Evolutionary conservation across 352 stramenopile genomes (phyloP), one percentile per base, ranked within the genome.

Genomic region (Phytophthora idaei): DNA sequence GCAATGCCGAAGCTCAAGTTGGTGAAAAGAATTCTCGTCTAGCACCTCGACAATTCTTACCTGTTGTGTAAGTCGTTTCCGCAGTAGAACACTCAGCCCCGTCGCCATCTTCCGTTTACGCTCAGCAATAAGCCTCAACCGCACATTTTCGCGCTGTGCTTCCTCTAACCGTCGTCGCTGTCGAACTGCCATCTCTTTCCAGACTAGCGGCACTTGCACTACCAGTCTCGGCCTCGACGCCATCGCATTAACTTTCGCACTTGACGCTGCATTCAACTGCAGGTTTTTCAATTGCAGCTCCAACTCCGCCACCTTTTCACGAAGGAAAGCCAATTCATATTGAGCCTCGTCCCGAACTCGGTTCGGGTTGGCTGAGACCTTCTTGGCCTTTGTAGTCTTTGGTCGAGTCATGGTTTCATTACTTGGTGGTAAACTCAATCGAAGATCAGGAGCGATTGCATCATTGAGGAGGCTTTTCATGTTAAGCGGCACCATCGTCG

Each of bases 251-350:
- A 59, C n/a, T 2, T 31, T 11, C 10, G 21, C 9, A 21, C 0
- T 67, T 3, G 8, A 27, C 29, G n/a, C 11, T 32, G 61, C 5
- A 59, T 52, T 54, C 1, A 71, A 31, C 31, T 71, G 60, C 29
- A 90, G 48, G 14, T 64, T 77, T 4, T 62, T 69, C 45, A 91
- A 57, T 67, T 91, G 85, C 12, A 67, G 62, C 45, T 88, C 73
- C 51, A 91, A 51, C 21, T 67, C 67, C 1, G 83, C 76, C 15
- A 82, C 79, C 58, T 91, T 89, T 42, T 88, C 68, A 37, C 86
- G 86, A 15, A 93, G 53, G 61, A 91, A 93, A 7, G 61, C 64
- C 21, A 85, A 69, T 21, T 93, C 85, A 42, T 91, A 85, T 55
- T 90, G 89, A 15, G 55, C 64, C 28, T 76, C 69, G 42, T 76